Percentiles rank a stretch among this genome's conserved stretches.
phyloP scores from a whole-genome alignment of 768 basidiomycete species.

The Pulveroboletus ravenelii region DNA sequence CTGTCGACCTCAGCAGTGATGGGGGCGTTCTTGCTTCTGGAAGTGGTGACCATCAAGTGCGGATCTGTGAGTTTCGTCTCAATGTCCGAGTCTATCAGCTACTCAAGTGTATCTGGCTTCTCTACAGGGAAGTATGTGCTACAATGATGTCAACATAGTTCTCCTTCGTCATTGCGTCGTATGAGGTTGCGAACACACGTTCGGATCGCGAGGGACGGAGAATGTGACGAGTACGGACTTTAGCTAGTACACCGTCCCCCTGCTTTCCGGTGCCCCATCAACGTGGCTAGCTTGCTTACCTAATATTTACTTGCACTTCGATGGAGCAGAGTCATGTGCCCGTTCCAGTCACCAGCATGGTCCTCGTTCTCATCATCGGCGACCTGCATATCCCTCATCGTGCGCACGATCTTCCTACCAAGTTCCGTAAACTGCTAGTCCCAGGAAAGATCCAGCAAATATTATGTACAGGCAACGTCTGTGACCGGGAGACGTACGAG shows the following conservation, averaged over 20 bases:
- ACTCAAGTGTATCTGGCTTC: slow-evolving; percentile 10
- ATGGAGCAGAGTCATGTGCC: neutral
- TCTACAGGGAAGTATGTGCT: slow-evolving; percentile 25
- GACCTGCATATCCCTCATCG: slow-evolving; percentile 96
- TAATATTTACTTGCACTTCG: slow-evolving; percentile 12
- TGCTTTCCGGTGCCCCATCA: too few relatives aligned
- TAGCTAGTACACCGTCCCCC: neutral
- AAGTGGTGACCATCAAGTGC: slow-evolving; percentile 34
- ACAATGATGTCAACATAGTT: slow-evolving; percentile 16
- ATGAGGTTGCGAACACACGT: neutral
- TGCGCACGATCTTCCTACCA: slow-evolving; percentile 83
- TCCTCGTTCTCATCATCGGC: slow-evolving; percentile 95
- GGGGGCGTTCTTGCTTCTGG: slow-evolving; percentile 33
- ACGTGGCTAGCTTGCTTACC: slow-evolving; percentile 17
- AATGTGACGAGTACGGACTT: slow-evolving; percentile 4
- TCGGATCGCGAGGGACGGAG: slow-evolving; percentile 9
- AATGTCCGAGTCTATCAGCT: slow-evolving; percentile 10
- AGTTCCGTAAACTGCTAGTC: slow-evolving; percentile 95
- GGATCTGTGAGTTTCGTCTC: slow-evolving; percentile 31
- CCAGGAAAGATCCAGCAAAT: slow-evolving; percentile 98
- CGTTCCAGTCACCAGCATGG: slow-evolving; percentile 24
- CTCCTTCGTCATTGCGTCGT: neutral
- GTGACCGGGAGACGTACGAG: slow-evolving; percentile 96
- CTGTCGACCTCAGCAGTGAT: slow-evolving; percentile 34
- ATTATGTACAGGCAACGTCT: slow-evolving; percentile 94